Evolutionary conservation across 2,329 filamentous ascomycete species (phyloP).

Genomic region (Neofusicoccum parvum): DNA sequence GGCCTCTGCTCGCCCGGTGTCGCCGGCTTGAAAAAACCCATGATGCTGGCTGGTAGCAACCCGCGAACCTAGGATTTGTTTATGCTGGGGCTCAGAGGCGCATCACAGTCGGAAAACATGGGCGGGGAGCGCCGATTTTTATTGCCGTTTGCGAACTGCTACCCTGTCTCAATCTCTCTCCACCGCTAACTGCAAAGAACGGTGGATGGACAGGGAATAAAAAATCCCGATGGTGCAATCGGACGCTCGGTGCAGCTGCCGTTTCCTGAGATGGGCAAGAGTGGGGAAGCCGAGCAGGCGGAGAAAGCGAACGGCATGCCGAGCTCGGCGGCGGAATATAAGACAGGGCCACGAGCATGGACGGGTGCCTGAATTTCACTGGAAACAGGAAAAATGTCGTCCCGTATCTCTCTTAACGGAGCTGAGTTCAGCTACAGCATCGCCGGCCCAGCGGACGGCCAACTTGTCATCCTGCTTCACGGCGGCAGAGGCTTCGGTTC

Average conservation of each 20-base stretch:
- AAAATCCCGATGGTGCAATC: conserved; percentile 18
- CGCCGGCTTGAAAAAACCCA: conserved; percentile 1
- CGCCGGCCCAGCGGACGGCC: conserved; percentile 32
- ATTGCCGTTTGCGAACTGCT: no score
- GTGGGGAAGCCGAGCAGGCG: not conserved
- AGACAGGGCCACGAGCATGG: not conserved
- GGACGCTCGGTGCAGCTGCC: not conserved
- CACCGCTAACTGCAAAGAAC: not conserved
- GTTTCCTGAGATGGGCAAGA: not conserved
- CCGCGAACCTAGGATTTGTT: no score
- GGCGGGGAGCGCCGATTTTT: no score
- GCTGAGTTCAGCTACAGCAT: conserved; percentile 38
- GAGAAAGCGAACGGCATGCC: not conserved
- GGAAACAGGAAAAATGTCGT: not conserved
- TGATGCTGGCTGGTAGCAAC: not conserved
- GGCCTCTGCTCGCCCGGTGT: not conserved
- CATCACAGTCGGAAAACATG: no score
- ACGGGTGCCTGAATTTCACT: not conserved
- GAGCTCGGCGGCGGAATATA: not conserved
- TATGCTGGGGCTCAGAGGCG: no score
- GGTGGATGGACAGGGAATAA: not conserved
- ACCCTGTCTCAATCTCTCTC: not conserved
- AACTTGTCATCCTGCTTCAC: conserved; percentile 42
- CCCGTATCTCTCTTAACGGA: conserved; percentile 29
- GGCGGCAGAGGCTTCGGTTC: conserved; percentile 42